These are phyloP conservation scores for Chytridium lagenaria DNA, from an alignment of 371 early-diverging fungal species.

Conservation along the genomic window DNA sequence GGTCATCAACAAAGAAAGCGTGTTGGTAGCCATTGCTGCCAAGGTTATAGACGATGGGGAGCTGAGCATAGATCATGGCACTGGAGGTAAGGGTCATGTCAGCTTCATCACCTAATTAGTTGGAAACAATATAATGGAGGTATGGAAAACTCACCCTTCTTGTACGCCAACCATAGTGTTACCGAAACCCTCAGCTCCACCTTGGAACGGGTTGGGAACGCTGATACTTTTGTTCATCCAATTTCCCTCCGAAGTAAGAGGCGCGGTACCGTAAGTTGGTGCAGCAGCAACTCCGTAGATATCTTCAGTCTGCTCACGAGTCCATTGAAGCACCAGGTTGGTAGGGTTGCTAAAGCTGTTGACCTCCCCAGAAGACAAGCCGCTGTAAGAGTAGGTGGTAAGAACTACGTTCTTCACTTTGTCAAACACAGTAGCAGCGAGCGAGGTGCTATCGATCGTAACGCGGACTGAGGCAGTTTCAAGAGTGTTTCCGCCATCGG, in stretches of 20 bases:
- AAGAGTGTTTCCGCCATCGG: conserved; percentile 4
- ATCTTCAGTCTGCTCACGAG: conserved; percentile 26
- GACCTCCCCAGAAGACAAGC: neutral
- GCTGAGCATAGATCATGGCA: conserved; percentile 21
- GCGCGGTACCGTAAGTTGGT: neutral
- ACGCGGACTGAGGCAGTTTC: conserved; percentile 16
- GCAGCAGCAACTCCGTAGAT: conserved; percentile 25
- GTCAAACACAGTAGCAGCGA: conserved; percentile 29
- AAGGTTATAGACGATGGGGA: conserved; percentile 24
- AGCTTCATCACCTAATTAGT: too few species aligned
- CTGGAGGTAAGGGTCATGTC: too few species aligned
- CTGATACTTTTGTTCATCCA: conserved; percentile 11
- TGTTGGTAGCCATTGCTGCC: conserved; percentile 24
- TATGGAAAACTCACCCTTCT: too few species aligned
- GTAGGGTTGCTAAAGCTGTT: conserved; percentile 5
- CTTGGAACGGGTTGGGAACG: conserved; percentile 12
- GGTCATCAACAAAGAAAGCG: conserved; percentile 28
- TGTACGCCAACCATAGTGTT: conserved; percentile 17
- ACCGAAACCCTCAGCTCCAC: conserved; percentile 11
- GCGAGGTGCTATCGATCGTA: conserved; percentile 23
- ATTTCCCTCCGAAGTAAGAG: conserved; percentile 22
- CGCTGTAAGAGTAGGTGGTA: conserved; percentile 29
- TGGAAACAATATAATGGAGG: too few species aligned
- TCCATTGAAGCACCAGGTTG: conserved; percentile 20
- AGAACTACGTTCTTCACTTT: conserved; percentile 17